phyloP scores from a whole-genome alignment of 306 rosid species.

The Potentilla sterilis region DNA sequence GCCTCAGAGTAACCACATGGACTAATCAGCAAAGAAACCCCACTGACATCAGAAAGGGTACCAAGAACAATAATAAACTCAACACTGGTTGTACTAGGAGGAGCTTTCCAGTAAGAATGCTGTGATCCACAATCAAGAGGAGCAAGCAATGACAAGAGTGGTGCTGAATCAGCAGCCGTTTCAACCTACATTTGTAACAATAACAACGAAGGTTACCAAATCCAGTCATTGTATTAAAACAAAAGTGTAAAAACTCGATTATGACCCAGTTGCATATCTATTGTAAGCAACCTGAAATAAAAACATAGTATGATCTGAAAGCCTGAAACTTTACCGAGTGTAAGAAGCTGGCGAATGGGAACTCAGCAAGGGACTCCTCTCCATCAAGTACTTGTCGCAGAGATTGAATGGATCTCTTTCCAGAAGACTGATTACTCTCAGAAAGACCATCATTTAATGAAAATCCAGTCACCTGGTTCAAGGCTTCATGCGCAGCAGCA shows the following conservation, averaged over 20 bases:
- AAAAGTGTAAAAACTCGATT: not conserved
- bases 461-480: conserved; percentile 65
- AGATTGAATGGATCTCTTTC: conserved; percentile 39
- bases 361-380: conserved; percentile 84
- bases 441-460: conserved; percentile 47
- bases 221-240: not conserved
- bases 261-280: not conserved
- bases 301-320: conserved; percentile 20
- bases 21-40: conserved; percentile 79
- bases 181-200: conserved; percentile 65
- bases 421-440: conserved; percentile 36
- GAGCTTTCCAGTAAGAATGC: conserved; percentile 91
- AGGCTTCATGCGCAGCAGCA: conserved; percentile 63
- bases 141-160: conserved; percentile 78
- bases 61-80: conserved; percentile 80
- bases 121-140: conserved; percentile 64
- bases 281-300: conserved; percentile 30
- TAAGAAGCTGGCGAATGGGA: conserved; percentile 84
- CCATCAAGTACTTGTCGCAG: conserved; percentile 52
- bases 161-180: conserved; percentile 73
- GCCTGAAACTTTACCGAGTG: conserved; percentile 55
- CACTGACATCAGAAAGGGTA: conserved; percentile 84
- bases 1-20: conserved; percentile 90
- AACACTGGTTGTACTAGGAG: conserved; percentile 58
- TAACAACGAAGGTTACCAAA: not conserved